Conservation (phyloP, 768 basidiomycete species). For the Mycena alexandri region DNA sequence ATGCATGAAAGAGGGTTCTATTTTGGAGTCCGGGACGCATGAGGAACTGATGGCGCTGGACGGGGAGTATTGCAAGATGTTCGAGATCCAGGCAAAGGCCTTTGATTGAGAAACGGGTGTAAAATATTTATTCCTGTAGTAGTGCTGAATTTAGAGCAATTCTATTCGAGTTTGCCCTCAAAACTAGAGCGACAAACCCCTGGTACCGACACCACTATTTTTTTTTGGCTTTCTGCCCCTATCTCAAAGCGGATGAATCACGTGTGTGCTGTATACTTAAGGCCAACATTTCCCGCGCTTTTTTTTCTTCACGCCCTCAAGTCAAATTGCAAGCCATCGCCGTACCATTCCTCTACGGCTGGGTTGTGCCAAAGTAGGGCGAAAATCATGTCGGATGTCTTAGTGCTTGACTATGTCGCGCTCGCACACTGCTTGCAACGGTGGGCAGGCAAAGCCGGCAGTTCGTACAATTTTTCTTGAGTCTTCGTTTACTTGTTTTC, state of each 20-base stretch:
- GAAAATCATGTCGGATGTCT: conserved; percentile 51
- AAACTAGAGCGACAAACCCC: too few species aligned
- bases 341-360: conserved; percentile 42
- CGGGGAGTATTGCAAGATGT: conserved; percentile 59
- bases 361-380: conserved; percentile 61
- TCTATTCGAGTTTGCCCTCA: too few species aligned
- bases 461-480: conserved; percentile 46
- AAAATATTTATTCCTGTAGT: neutral
- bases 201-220: too few species aligned
- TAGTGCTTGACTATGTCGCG: conserved; percentile 50
- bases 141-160: too few species aligned
- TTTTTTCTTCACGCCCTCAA: conserved; percentile 55
- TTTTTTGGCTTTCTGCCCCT: neutral
- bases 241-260: conserved; percentile 10
- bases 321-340: conserved; percentile 58
- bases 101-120: conserved; percentile 27
- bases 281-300: neutral
- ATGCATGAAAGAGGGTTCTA: conserved; percentile 58
- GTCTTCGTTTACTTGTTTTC: too few species aligned
- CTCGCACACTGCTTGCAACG: conserved; percentile 41
- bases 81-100: conserved; percentile 52
- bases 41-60: conserved; percentile 50
- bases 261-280: conserved; percentile 9
- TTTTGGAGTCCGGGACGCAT: conserved; percentile 58
- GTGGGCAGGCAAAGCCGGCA: conserved; percentile 54